Percentiles rank a stretch among this genome's conserved stretches.
phyloP scores from a whole-genome alignment of 1,284 basidiomycete species.

The Pulveroboletus ridleyi region DNA sequence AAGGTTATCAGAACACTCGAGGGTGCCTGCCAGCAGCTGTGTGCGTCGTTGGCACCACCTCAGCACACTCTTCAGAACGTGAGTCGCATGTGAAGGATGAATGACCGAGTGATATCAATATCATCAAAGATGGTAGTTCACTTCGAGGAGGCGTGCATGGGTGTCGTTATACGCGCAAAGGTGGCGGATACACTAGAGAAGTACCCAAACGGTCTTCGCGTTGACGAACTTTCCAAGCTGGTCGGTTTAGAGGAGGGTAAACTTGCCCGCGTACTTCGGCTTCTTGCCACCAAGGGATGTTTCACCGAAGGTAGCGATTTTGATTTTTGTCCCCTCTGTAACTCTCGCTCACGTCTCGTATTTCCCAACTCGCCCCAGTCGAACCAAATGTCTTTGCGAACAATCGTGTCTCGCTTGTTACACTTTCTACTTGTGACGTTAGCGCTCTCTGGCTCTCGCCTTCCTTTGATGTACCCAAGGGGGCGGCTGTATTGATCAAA shows the following conservation, averaged over 20 bases:
- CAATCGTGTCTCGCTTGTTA: conserved; percentile 6
- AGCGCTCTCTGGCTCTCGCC: conserved; percentile 20
- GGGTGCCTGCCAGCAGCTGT: too few relatives aligned
- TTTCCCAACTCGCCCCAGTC: conserved; percentile 22
- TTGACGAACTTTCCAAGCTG: too few relatives aligned
- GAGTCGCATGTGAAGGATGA: conserved; percentile 9
- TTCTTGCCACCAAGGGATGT: conserved; percentile 33
- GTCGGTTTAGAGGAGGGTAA: too few relatives aligned
- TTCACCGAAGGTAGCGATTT: conserved; percentile 20
- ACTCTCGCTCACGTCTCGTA: neutral
- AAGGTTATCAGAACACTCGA: too few relatives aligned
- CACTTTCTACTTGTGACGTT: conserved; percentile 20
- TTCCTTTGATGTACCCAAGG: conserved; percentile 24
- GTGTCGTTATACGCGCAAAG: conserved; percentile 13
- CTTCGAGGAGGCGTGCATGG: conserved; percentile 35
- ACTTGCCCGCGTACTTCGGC: conserved; percentile 39
- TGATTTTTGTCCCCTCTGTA: neutral
- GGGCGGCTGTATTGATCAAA: conserved; percentile 11
- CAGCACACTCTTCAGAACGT: conserved; percentile 28
- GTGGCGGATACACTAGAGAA: conserved; percentile 16
- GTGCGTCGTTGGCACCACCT: too few relatives aligned
- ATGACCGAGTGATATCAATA: neutral
- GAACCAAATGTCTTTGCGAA: conserved; percentile 27
- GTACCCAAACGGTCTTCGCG: conserved; percentile 34
- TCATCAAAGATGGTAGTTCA: conserved; percentile 24